Conservation (phyloP, 2,329 filamentous ascomycete species). For the Paraphaeosphaeria minitans region DNA sequence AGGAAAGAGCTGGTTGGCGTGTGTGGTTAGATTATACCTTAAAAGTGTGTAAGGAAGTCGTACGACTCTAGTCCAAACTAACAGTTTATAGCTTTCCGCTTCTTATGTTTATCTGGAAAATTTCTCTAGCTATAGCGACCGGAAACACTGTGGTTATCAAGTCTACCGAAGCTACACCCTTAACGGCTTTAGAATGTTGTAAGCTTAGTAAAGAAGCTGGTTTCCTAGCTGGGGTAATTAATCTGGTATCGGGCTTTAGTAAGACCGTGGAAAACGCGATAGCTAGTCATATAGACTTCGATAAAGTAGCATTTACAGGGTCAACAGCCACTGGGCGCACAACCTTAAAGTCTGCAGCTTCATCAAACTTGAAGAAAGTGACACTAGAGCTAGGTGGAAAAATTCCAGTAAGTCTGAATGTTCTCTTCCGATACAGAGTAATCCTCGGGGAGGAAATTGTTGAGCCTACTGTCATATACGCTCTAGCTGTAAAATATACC, state of each 20-base stretch:
- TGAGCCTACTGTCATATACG: no score
- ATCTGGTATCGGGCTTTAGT: constrained; percentile 75
- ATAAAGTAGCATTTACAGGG: constrained; percentile 81
- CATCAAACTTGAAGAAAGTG: constrained; percentile 64
- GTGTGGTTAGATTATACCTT: constrained; percentile 77
- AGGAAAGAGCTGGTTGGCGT: constrained; percentile 78
- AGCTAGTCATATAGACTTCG: constrained; percentile 68
- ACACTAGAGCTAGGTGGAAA: constrained; percentile 63
- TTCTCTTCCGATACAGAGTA: no score
- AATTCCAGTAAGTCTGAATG: constrained; percentile 59
- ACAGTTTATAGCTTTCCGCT: neutral
- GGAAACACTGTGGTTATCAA: constrained; percentile 65
- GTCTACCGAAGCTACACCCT: constrained; percentile 63
- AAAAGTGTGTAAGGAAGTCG: constrained; percentile 58
- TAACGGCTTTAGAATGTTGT: constrained; percentile 54
- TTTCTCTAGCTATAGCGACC: constrained; percentile 68
- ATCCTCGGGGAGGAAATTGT: no score
- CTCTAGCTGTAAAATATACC: no score
- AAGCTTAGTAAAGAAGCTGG: constrained; percentile 74
- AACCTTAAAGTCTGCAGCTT: constrained; percentile 77
- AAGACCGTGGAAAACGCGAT: constrained; percentile 70
- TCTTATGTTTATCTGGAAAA: constrained; percentile 61
- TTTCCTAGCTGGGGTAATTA: constrained; percentile 78
- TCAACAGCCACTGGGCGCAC: constrained; percentile 72
- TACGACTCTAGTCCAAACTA: neutral